A percentile compares a stretch with the other conserved stretches of the same genome.
Conservation (phyloP, 2,329 filamentous ascomycete species). For the Ophiostoma sp. region DNA sequence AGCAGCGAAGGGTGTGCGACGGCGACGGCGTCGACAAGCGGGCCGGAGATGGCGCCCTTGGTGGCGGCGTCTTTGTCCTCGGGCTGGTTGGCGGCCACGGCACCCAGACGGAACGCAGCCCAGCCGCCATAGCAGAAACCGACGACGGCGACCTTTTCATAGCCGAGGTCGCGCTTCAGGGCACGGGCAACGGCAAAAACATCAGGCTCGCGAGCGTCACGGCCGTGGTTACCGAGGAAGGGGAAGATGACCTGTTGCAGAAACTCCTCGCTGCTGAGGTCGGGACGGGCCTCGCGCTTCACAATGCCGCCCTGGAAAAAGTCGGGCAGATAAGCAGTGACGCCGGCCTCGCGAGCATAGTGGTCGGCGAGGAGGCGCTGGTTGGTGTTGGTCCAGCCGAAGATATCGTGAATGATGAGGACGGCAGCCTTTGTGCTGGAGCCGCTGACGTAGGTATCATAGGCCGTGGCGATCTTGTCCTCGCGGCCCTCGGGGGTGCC, state of each 20-base stretch:
- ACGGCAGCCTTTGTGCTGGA: constrained; percentile 39
- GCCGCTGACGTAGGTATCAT: constrained; percentile 40
- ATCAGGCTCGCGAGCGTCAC: constrained; percentile 37
- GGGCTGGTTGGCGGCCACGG: constrained; percentile 31
- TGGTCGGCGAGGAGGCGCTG: constrained; percentile 45
- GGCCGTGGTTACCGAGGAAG: constrained; percentile 36
- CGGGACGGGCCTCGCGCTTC: constrained; percentile 11
- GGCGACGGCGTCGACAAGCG: constrained; percentile 43
- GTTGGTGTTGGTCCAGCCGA: constrained; percentile 48
- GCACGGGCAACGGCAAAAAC: constrained; percentile 37
- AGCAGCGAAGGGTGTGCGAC: constrained; percentile 43
- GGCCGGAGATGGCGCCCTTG: constrained; percentile 26
- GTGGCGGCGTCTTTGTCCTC: constrained; percentile 11
- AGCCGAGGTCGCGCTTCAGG: constrained; percentile 34
- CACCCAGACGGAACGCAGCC: constrained; percentile 45
- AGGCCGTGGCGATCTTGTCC: constrained; percentile 37
- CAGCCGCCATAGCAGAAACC: constrained; percentile 51
- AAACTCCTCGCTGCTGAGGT: constrained; percentile 31
- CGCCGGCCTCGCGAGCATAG: constrained; percentile 42
- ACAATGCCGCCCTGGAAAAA: constrained; percentile 40
- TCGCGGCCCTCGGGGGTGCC: constrained; percentile 38
- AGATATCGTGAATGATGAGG: constrained; percentile 47
- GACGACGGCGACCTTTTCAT: constrained; percentile 38
- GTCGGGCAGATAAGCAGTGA: constrained; percentile 46
- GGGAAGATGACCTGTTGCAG: constrained; percentile 36